Conservation (phyloP, 306 rosid species). For the Dryas drummondii region DNA sequence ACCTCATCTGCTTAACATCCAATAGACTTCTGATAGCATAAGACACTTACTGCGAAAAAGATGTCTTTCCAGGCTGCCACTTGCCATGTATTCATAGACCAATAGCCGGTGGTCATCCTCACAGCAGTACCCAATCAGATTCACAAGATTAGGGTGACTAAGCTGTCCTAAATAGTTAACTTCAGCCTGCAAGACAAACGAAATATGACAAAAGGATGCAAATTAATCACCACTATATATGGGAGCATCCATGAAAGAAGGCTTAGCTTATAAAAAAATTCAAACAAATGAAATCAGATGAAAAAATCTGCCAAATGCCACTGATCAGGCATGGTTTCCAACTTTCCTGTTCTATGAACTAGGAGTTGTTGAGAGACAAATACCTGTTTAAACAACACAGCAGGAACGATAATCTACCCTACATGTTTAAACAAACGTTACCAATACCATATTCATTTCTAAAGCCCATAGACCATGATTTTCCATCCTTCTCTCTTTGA, state of each 20-base stretch:
- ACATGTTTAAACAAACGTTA: not conserved
- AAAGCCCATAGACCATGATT: not conserved
- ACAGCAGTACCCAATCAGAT: slow-evolving; percentile 93
- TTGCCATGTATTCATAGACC: slow-evolving; percentile 95
- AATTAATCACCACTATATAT: not conserved
- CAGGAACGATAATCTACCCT: not conserved
- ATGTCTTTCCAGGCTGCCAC: slow-evolving; percentile 94
- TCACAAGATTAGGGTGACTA: slow-evolving; percentile 87
- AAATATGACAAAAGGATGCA: not conserved
- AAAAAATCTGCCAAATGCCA: not conserved
- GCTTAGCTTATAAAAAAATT: not conserved
- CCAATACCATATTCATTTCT: not conserved
- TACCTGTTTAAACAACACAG: not conserved
- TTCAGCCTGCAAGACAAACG: slow-evolving; percentile 69
- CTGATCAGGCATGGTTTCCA: not conserved
- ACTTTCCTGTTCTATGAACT: not conserved
- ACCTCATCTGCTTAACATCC: slow-evolving; percentile 10
- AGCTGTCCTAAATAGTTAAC: slow-evolving; percentile 93
- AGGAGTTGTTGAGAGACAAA: not conserved
- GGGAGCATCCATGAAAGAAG: not conserved
- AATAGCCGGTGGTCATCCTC: slow-evolving; percentile 90
- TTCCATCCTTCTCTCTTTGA: not conserved
- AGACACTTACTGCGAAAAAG: slow-evolving; percentile 86
- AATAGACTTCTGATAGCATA: not conserved
- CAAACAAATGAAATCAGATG: not conserved